Evolutionary conservation across 2,329 filamentous ascomycete species (phyloP), one percentile per base, ranked within the genome.

Genomic region (Diaporthe citriasiana): DNA sequence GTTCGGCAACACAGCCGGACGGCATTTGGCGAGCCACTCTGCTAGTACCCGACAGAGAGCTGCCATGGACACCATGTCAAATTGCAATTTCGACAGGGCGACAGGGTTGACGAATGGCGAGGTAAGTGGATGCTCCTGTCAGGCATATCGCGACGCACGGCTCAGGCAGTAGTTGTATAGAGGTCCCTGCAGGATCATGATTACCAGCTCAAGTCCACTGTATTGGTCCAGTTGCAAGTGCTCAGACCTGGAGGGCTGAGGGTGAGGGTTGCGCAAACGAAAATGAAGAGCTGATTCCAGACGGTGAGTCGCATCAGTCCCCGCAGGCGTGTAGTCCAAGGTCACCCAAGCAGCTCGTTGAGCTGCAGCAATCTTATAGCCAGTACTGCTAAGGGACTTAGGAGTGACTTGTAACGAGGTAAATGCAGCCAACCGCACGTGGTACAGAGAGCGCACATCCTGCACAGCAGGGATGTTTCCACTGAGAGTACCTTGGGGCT

Each of bases 191-290:
- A 63, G 50, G 33, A 25, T 13, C 40, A 50, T n/a, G 38, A n/a
- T 70, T 15, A 12, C 53, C 38, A 3, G 57, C n/a, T 19, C 12
- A 38, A 7, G 15, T 19, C 38, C 40, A 27, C 25, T 15, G 40
- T 13, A 27, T 42, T 33, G 56, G 55, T 12, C 42, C 33, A 8
- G 27, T 25, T n/a, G 30, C 35, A 60, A 47, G 19, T 30, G 13
- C 25, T 33, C 9, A 38, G 27, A 27, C 27, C 4, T 22, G 30
- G 22, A 42, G 19, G 53, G 60, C 25, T 22, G 27, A 15, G 30
- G 19, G 27, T 25, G 30, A 42, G 30, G 60, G 68, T 75, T 27
- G 74, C 30, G 74, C 74, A 72, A 71, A 75, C 72, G 72, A 75
- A 55, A 72, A 71, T 57, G 35, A 63, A 63, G 47, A 56, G 47